A percentile compares a stretch with the other conserved stretches of the same genome.
phyloP scores from a whole-genome alignment of 2,329 filamentous ascomycete genomes.

The Botryotinia calthae region DNA sequence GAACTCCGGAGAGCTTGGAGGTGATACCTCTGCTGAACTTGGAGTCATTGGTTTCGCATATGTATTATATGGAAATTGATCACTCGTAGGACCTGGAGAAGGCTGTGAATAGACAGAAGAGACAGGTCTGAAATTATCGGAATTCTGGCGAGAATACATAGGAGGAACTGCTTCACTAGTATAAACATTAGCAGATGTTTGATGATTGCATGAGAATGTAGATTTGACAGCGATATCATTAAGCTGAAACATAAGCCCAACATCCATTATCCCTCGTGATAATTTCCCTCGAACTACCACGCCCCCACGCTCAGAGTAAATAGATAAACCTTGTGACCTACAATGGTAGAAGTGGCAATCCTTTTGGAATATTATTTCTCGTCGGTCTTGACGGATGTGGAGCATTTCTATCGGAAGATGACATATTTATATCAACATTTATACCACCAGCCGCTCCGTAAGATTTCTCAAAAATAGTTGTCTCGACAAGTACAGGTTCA shows the following conservation, averaged over 20 bases:
- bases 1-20: constrained; percentile 44
- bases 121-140: constrained; percentile 45
- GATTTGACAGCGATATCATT: constrained; percentile 23
- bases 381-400: constrained; percentile 28
- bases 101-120: constrained; percentile 63
- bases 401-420: constrained; percentile 26
- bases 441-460: constrained; percentile 41
- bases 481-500: constrained; percentile 46
- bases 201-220: constrained; percentile 24
- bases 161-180: constrained; percentile 27
- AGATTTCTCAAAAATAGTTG: constrained; percentile 46
- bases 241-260: constrained; percentile 24
- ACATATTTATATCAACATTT: constrained; percentile 29
- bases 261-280: not conserved
- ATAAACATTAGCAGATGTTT: constrained; percentile 25
- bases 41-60: constrained; percentile 36
- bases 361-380: constrained; percentile 32
- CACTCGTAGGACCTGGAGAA: constrained; percentile 41
- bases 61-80: constrained; percentile 29
- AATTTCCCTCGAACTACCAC: not conserved
- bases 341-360: constrained; percentile 28
- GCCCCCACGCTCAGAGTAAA: not conserved
- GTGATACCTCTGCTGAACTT: constrained; percentile 42
- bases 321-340: constrained; percentile 25
- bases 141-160: constrained; percentile 28